These are phyloP conservation scores for Solanum acaule DNA, from an alignment of 257 asterid species.

Conservation along the genomic window DNA sequence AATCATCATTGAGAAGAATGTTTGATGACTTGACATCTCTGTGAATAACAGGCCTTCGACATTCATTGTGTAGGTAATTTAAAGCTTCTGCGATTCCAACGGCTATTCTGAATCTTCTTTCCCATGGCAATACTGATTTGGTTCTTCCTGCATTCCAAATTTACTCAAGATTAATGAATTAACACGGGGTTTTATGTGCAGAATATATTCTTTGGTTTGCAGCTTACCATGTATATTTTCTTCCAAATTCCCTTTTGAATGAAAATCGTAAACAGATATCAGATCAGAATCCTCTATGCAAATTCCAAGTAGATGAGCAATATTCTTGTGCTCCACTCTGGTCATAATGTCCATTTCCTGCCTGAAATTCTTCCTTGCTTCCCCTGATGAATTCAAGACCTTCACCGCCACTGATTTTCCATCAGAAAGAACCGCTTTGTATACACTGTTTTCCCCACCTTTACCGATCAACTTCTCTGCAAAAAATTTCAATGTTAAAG, in stretches of 20 bases:
- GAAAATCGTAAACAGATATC: slow-evolving; percentile 61
- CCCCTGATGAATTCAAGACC: slow-evolving; percentile 48
- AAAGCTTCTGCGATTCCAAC: slow-evolving; percentile 76
- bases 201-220: not conserved
- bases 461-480: slow-evolving; percentile 67
- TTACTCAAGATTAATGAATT: slow-evolving; percentile 2
- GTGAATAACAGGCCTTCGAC: slow-evolving; percentile 63
- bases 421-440: slow-evolving; percentile 63
- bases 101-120: slow-evolving; percentile 64
- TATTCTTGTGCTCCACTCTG: slow-evolving; percentile 54
- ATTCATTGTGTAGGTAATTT: slow-evolving; percentile 61
- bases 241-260: slow-evolving; percentile 69
- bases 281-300: slow-evolving; percentile 47
- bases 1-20: slow-evolving; percentile 57
- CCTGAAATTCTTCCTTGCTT: slow-evolving; percentile 49
- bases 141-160: slow-evolving; percentile 31
- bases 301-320: slow-evolving; percentile 61
- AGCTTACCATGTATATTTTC: slow-evolving; percentile 65
- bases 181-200: not conserved
- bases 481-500: not conserved
- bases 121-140: slow-evolving; percentile 51
- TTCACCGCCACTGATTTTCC: slow-evolving; percentile 74
- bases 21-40: slow-evolving; percentile 88
- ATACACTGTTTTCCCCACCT: slow-evolving; percentile 80
- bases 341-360: slow-evolving; percentile 80